A percentile compares a stretch with the other conserved stretches of the same genome.
phyloP scores from a whole-genome alignment of 2,329 filamentous ascomycete species.

The Colletotrichum viniferum region DNA sequence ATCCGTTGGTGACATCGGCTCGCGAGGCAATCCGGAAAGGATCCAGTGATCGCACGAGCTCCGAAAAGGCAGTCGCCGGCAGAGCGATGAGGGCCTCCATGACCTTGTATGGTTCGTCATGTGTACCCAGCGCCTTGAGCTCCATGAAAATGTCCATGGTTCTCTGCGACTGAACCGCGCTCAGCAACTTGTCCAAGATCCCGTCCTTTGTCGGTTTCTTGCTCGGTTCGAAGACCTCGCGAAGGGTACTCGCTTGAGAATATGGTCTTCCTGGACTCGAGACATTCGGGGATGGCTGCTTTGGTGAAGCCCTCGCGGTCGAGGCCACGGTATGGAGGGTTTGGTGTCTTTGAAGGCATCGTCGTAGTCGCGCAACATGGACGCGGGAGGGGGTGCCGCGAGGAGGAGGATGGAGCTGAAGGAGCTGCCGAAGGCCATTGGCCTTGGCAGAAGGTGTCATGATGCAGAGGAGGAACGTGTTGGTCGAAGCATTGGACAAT shows the following conservation, averaged over 20 bases:
- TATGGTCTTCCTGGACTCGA: neutral
- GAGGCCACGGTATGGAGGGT: neutral
- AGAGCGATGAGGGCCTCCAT: conserved; percentile 34
- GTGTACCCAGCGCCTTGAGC: conserved; percentile 31
- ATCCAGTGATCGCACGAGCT: conserved; percentile 67
- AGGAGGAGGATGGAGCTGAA: conserved; percentile 24
- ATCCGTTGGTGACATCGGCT: conserved; percentile 51
- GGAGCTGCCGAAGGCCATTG: conserved; percentile 25
- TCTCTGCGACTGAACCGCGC: conserved; percentile 35
- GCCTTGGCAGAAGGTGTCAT: conserved; percentile 25
- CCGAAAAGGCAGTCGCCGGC: conserved; percentile 62
- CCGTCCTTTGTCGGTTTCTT: neutral
- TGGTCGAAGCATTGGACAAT: neutral
- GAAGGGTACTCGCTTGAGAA: neutral
- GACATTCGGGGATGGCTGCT: neutral
- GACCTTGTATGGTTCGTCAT: neutral
- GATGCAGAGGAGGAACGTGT: neutral
- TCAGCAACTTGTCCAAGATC: conserved; percentile 25
- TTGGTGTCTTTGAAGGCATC: conserved; percentile 13
- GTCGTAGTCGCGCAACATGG: conserved; percentile 26
- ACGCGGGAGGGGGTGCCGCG: conserved; percentile 30
- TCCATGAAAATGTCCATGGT: conserved; percentile 24
- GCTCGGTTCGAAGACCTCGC: neutral
- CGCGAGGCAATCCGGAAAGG: conserved; percentile 54
- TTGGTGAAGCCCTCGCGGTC: neutral